A percentile compares a stretch with the other conserved stretches of the same genome.
Evolutionary conservation across 345 rosid species (phyloP).

Genomic region (Bruguiera sexangula): DNA sequence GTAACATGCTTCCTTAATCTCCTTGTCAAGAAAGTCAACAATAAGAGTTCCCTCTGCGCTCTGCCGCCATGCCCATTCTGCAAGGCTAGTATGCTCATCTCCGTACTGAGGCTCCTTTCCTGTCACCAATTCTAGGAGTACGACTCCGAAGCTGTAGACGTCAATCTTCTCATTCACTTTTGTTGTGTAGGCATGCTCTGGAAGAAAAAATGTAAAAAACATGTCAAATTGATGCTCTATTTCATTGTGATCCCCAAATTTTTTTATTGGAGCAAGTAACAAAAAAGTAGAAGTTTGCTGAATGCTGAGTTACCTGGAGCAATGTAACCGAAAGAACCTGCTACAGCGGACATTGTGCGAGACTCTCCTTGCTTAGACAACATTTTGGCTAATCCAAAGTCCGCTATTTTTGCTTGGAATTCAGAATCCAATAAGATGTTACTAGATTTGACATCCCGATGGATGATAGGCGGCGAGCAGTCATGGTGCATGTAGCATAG

Average conservation of each 20-base stretch:
- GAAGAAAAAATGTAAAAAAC: slow-evolving; percentile 10
- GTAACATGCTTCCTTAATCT: slow-evolving; percentile 43
- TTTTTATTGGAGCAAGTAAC: background rate
- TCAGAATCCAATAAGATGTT: slow-evolving; percentile 74
- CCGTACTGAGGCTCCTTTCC: slow-evolving; percentile 65
- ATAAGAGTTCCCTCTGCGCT: slow-evolving; percentile 43
- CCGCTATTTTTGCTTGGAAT: slow-evolving; percentile 75
- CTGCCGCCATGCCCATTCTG: slow-evolving; percentile 85
- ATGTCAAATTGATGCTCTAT: background rate
- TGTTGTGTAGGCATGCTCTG: slow-evolving; percentile 74
- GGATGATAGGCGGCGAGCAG: slow-evolving; percentile 67
- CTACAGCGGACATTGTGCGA: slow-evolving; percentile 79
- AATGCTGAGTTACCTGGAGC: slow-evolving; percentile 67
- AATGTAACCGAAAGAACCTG: slow-evolving; percentile 83
- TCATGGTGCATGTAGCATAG: slow-evolving; percentile 89
- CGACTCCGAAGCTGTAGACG: slow-evolving; percentile 90
- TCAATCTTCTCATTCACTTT: slow-evolving; percentile 81
- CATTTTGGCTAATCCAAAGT: slow-evolving; percentile 86
- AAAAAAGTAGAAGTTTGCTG: background rate
- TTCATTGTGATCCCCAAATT: background rate
- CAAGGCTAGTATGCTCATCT: slow-evolving; percentile 66
- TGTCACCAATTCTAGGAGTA: slow-evolving; percentile 76
- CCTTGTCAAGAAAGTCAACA: slow-evolving; percentile 51
- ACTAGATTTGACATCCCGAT: slow-evolving; percentile 88
- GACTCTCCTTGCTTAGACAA: slow-evolving; percentile 57